Conservation (phyloP, 768 basidiomycete genomes). For the Lactarius vividus region DNA sequence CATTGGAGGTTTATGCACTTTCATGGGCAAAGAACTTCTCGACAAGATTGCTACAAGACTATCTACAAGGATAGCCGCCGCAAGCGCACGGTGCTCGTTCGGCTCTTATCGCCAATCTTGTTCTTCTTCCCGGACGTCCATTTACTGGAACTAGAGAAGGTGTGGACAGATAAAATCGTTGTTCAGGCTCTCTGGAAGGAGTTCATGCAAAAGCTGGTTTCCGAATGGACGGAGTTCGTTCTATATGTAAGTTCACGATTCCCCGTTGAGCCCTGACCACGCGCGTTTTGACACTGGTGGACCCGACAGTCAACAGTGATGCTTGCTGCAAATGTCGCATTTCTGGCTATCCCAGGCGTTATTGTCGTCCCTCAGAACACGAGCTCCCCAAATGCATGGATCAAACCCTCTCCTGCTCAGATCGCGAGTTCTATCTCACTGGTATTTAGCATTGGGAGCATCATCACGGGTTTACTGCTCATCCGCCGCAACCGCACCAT, state of each 20-base stretch:
- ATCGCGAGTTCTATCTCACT: slow-evolving; percentile 52
- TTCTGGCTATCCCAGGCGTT: slow-evolving; percentile 37
- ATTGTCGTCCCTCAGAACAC: slow-evolving; percentile 15
- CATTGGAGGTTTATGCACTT: slow-evolving; percentile 18
- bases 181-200: slow-evolving; percentile 11
- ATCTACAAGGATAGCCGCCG: not conserved
- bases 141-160: slow-evolving; percentile 16
- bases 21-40: slow-evolving; percentile 16
- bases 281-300: not conserved
- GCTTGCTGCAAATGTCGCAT: slow-evolving; percentile 36
- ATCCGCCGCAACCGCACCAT: slow-evolving; percentile 45
- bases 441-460: slow-evolving; percentile 46
- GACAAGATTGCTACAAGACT: slow-evolving; percentile 11
- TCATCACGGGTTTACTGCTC: slow-evolving; percentile 47
- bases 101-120: slow-evolving; percentile 3
- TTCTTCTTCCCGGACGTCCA: slow-evolving; percentile 19
- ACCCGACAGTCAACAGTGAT: slow-evolving; percentile 36
- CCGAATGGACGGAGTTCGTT: slow-evolving; percentile 21
- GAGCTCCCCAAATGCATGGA: slow-evolving; percentile 4
- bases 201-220: slow-evolving; percentile 16
- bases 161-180: slow-evolving; percentile 17
- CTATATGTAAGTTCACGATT: slow-evolving; percentile 9
- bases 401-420: slow-evolving; percentile 43
- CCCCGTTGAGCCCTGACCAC: not conserved
- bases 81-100: slow-evolving; percentile 7